Conservation (phyloP, 768 basidiomycete genomes). For the Boletus subcaerulescens region DNA sequence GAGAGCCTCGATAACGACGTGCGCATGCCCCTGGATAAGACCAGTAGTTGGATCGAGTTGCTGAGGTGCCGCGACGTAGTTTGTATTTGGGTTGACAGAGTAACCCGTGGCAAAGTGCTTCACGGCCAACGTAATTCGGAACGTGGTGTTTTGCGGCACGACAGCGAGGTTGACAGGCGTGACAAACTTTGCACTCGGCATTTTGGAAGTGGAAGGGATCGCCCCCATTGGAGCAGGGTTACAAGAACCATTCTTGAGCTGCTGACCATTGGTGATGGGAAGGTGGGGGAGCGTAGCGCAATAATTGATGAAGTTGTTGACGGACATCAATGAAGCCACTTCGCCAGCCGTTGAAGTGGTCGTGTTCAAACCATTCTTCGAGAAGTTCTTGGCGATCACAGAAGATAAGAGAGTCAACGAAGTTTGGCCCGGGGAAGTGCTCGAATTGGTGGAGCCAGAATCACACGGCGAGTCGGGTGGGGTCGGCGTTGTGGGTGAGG, state of each 20-base stretch:
- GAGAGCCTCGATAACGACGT: conserved; percentile 58
- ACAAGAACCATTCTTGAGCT: conserved; percentile 50
- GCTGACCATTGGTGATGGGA: conserved; percentile 62
- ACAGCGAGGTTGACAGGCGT: conserved; percentile 43
- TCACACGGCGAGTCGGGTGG: conserved; percentile 1
- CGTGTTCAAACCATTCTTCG: conserved; percentile 43
- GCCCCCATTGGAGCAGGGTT: conserved; percentile 62
- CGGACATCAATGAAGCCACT: conserved; percentile 56
- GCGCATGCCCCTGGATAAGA: conserved; percentile 57
- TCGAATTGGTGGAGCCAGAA: conserved; percentile 18
- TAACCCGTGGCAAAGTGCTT: conserved; percentile 46
- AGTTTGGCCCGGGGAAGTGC: conserved; percentile 12
- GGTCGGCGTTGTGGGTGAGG: neutral
- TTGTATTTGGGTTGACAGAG: conserved; percentile 54
- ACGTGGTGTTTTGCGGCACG: conserved; percentile 44
- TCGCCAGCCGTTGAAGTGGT: conserved; percentile 39
- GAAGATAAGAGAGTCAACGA: conserved; percentile 41
- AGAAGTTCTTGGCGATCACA: conserved; percentile 57
- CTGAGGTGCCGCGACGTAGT: conserved; percentile 57
- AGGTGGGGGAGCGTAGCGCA: conserved; percentile 46
- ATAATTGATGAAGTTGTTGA: conserved; percentile 74
- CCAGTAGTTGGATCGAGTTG: conserved; percentile 44
- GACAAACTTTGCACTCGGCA: conserved; percentile 55
- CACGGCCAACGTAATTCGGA: conserved; percentile 53
- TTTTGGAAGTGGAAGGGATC: conserved; percentile 46